These are phyloP conservation scores for Ustanciosporium gigantosporum DNA, from an alignment of 1,284 basidiomycete species.

Conservation along the genomic window DNA sequence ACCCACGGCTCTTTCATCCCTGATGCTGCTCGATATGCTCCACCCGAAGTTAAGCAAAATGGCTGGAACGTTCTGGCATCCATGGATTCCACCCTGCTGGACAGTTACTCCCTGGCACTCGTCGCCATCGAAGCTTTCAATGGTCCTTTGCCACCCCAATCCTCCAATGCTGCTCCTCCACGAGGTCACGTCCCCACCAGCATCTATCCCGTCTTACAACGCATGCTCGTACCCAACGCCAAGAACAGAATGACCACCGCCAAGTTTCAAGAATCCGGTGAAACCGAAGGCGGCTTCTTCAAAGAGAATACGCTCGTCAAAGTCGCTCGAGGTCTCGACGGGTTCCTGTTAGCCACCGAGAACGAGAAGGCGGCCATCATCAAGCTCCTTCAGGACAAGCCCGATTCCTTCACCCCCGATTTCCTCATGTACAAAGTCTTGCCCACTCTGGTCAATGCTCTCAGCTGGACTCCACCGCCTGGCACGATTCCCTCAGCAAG, in stretches of 20 bases:
- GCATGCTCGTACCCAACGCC: slow-evolving; percentile 83
- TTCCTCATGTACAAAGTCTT: slow-evolving; percentile 85
- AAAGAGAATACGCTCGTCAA: slow-evolving; percentile 79
- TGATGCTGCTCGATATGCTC: slow-evolving; percentile 61
- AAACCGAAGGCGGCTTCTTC: slow-evolving; percentile 73
- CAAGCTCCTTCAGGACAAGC: slow-evolving; percentile 56
- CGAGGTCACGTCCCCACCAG: slow-evolving; percentile 76
- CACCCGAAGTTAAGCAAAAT: slow-evolving; percentile 87
- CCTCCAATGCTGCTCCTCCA: slow-evolving; percentile 72
- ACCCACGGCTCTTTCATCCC: slow-evolving; percentile 50
- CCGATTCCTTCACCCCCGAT: slow-evolving; percentile 71
- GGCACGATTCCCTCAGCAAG: slow-evolving; percentile 36
- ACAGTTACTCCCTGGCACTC: slow-evolving; percentile 52
- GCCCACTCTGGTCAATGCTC: slow-evolving; percentile 83
- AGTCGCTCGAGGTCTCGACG: slow-evolving; percentile 82
- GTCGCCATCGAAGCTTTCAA: slow-evolving; percentile 54
- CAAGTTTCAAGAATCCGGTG: slow-evolving; percentile 50
- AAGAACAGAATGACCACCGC: slow-evolving; percentile 73
- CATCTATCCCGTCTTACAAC: slow-evolving; percentile 81
- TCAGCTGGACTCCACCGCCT: slow-evolving; percentile 23
- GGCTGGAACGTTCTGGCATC: slow-evolving; percentile 67
- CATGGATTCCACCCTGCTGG: slow-evolving; percentile 34
- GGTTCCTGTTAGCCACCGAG: slow-evolving; percentile 81
- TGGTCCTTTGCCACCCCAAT: slow-evolving; percentile 64
- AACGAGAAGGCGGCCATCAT: slow-evolving; percentile 71